Evolutionary conservation across 1,284 basidiomycete species (phyloP).

Genomic region (Ganoderma lingzhi): DNA sequence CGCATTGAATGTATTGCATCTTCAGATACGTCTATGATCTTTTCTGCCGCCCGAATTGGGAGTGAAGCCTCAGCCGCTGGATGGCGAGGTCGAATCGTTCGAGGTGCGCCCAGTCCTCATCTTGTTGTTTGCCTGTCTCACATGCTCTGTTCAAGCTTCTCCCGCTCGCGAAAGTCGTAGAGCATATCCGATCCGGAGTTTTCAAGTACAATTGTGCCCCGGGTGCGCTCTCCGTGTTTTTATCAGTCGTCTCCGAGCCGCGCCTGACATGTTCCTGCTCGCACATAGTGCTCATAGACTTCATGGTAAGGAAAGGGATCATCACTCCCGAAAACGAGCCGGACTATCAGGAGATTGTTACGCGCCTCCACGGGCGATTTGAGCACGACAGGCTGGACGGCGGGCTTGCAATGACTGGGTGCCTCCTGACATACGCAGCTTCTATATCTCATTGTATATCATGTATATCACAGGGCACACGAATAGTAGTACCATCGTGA

Average conservation of each 20-base stretch:
- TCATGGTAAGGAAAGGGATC: constrained; percentile 81
- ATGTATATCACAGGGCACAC: too few species aligned
- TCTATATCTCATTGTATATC: too few species aligned
- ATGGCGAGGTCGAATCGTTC: constrained; percentile 95
- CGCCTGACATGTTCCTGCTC: constrained; percentile 5
- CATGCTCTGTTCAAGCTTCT: constrained; percentile 57
- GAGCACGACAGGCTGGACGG: constrained; percentile 65
- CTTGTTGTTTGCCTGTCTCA: not conserved
- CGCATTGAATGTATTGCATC: not conserved
- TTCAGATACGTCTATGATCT: constrained; percentile 85
- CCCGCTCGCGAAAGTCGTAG: constrained; percentile 58
- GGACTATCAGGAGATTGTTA: constrained; percentile 75
- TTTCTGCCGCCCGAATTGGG: constrained; percentile 64
- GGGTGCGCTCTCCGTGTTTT: constrained; percentile 50
- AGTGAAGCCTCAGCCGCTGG: constrained; percentile 74
- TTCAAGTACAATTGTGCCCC: constrained; percentile 92
- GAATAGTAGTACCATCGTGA: too few species aligned
- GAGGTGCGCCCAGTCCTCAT: constrained; percentile 53
- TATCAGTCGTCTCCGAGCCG: not conserved
- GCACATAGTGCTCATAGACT: constrained; percentile 78
- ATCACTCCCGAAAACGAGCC: constrained; percentile 84
- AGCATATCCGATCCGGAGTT: constrained; percentile 64
- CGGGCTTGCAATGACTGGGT: not conserved
- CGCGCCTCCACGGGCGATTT: constrained; percentile 75
- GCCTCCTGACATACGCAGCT: not conserved